Base-by-base conservation (phyloP, 208 protist species). In the Leishmania turanica region DNA sequence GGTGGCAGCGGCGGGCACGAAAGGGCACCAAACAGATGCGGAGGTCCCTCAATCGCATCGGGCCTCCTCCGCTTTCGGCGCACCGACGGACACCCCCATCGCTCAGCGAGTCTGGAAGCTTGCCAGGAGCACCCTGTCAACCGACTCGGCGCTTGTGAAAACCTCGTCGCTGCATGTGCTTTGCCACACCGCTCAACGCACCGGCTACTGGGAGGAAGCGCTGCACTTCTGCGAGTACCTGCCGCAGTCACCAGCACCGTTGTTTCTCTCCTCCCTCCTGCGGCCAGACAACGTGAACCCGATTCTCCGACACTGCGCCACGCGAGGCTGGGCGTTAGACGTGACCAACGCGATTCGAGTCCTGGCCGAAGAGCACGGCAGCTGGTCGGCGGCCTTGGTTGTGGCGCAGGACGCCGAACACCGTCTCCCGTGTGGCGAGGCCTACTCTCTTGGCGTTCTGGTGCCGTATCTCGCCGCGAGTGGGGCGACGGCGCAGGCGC, bases 231-330 rank as follows among this genome's bases (percentile, higher is more conserved):
- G 86, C 56, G 76, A 78, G 56, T 78, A 87, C 58, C 84, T 96
- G 42, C 53, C 75, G 13, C 79, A 84, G n/a, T 73, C 90, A 21
- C 93, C 93, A 5, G 87, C 92, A 5, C 90, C 93, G 37, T 78
- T 92, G 65, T 97, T 97, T 73, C 82, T 97, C 70, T 90, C 93
- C 24, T 91, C 90, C n/a, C 78, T 97, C 62, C 81, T 97, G 62
- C 70, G 62, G 24, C 92, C 90, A 13, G 79, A 68, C 65, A 97
- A 97, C 79, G 87, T 80, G 42, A 37, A 62, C 58, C 65, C 78
- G 2, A 82, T 97, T 66, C 58, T 92, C 45, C 64, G 42, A 0
- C 75, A 85, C 80, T 95, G 92, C 77, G 84, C 78, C 34, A 11
- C 21, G 40, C 74, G 77, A 5, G 81, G 79, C 17, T 97, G 93